Evolutionary conservation across 805 yeast species (phyloP).

Genomic region (Ogataea henricii): DNA sequence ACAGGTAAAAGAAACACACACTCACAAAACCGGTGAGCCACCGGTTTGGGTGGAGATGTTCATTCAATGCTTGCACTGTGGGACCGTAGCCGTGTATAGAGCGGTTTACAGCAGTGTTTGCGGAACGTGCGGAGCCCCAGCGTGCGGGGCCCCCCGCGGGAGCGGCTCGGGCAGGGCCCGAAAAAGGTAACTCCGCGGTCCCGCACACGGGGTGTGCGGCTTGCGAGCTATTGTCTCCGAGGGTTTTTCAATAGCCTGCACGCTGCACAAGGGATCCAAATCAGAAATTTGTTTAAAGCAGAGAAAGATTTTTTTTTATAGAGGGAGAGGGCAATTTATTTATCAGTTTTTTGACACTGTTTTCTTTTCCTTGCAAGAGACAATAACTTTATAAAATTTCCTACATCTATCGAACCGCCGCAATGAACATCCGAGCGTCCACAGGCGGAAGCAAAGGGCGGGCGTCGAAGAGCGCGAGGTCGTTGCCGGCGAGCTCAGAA

Average conservation of each 20-base stretch:
- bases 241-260: not conserved
- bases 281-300: not conserved
- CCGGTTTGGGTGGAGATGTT: no score
- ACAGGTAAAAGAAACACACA: no score
- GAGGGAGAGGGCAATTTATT: not conserved
- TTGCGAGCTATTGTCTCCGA: not conserved
- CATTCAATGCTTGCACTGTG: no score
- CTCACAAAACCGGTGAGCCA: no score
- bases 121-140: no score
- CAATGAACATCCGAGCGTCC: slow-evolving; percentile 4
- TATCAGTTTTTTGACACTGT: not conserved
- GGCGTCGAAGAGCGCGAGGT: not conserved
- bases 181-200: not conserved
- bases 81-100: no score
- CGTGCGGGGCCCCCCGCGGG: not conserved
- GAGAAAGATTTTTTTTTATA: no score
- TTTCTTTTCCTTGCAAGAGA: slow-evolving; percentile 1
- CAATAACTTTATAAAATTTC: no score
- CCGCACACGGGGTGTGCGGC: slow-evolving; percentile 8
- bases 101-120: no score
- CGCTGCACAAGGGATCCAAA: not conserved
- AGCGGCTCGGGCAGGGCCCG: not conserved
- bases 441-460: not conserved
- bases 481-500: not conserved
- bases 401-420: no score